Conservation (phyloP, 768 basidiomycete species). For the Mycena haematopus region DNA sequence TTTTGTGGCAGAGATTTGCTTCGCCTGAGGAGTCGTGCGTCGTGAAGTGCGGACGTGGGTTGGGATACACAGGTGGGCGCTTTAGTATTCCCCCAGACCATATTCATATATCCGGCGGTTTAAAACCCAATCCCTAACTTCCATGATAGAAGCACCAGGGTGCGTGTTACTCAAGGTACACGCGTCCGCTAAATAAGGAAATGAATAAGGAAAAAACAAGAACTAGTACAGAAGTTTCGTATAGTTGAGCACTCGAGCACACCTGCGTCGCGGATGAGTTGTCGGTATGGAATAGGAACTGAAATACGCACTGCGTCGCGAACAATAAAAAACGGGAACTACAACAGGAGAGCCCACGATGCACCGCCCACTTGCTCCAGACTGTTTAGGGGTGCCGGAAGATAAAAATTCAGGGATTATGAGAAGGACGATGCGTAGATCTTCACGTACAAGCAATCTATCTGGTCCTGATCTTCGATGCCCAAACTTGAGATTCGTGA, state of each 20-base stretch:
- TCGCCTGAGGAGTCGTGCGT: background rate
- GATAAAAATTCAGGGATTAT: background rate
- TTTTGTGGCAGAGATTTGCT: background rate
- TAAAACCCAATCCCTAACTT: too few relatives aligned
- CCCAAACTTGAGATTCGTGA: slow-evolving; percentile 44
- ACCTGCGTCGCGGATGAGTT: background rate
- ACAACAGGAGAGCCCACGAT: background rate
- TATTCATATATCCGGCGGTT: too few relatives aligned
- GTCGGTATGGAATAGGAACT: background rate
- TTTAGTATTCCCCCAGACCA: too few relatives aligned
- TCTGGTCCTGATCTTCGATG: slow-evolving; percentile 69
- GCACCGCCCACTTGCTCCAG: slow-evolving; percentile 27
- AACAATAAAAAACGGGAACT: background rate
- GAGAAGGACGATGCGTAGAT: background rate
- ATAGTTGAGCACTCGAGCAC: slow-evolving; percentile 5
- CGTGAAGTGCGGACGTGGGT: background rate
- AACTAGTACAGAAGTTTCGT: slow-evolving; percentile 19
- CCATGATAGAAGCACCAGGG: too few relatives aligned
- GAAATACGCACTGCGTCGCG: slow-evolving; percentile 5
- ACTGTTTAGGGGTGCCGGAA: slow-evolving; percentile 1
- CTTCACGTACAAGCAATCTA: slow-evolving; percentile 46
- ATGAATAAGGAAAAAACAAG: background rate
- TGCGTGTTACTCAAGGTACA: too few relatives aligned
- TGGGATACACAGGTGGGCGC: too few relatives aligned
- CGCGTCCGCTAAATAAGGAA: background rate